phyloP scores from a whole-genome alignment of 805 yeast genomes.

The Candida lessepsii region DNA sequence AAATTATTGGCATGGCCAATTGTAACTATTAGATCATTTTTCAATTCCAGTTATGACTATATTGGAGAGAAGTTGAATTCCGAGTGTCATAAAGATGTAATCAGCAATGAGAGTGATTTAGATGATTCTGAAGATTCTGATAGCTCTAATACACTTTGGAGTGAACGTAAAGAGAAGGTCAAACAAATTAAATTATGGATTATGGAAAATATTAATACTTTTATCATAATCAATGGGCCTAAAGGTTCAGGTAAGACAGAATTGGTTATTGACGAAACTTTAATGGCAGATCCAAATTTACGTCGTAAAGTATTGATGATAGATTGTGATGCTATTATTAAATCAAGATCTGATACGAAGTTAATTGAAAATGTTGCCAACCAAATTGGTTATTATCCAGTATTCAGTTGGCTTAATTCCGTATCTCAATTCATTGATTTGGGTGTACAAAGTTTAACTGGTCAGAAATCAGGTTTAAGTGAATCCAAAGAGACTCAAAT shows the following conservation, averaged over 20 bases:
- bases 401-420: slow-evolving; percentile 88
- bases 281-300: slow-evolving; percentile 48
- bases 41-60: slow-evolving; percentile 34
- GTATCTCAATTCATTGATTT: slow-evolving; percentile 78
- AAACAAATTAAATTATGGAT: slow-evolving; percentile 75
- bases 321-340: slow-evolving; percentile 76
- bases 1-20: slow-evolving; percentile 29
- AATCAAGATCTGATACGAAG: slow-evolving; percentile 70
- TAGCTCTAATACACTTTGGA: slow-evolving; percentile 52
- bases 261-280: slow-evolving; percentile 65
- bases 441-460: slow-evolving; percentile 85
- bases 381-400: slow-evolving; percentile 88
- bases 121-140: slow-evolving; percentile 12
- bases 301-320: slow-evolving; percentile 55
- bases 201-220: slow-evolving; percentile 85
- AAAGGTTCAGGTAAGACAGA: slow-evolving; percentile 92
- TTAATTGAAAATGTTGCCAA: slow-evolving; percentile 67
- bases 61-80: slow-evolving; percentile 26
- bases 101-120: slow-evolving; percentile 18
- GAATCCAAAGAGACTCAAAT: slow-evolving; percentile 81
- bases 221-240: slow-evolving; percentile 88
- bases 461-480: slow-evolving; percentile 87
- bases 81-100: slow-evolving; percentile 15
- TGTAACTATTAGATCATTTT: slow-evolving; percentile 22
- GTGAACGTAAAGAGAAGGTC: slow-evolving; percentile 65